Evolutionary conservation across 2,329 filamentous ascomycete genomes (phyloP).

Genomic region (Ustulina deusta): DNA sequence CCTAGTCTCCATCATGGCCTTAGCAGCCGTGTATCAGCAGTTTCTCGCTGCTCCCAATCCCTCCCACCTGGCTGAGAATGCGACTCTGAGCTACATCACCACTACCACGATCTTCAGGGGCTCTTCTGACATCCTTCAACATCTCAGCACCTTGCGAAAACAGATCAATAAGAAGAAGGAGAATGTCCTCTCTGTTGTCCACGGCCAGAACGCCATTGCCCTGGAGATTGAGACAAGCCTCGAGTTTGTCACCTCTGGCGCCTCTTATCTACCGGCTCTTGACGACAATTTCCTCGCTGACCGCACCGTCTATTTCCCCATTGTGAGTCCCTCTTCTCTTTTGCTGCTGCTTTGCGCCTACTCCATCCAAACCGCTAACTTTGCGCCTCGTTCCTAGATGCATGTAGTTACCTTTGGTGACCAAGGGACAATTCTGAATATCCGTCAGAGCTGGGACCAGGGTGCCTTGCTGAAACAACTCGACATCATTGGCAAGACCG

Average conservation of each 20-base stretch:
- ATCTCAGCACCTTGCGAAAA: slow-evolving; percentile 77
- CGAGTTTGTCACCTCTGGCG: slow-evolving; percentile 84
- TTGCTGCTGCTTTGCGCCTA: not conserved
- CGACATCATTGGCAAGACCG: slow-evolving; percentile 90
- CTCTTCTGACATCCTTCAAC: slow-evolving; percentile 82
- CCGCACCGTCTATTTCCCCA: slow-evolving; percentile 79
- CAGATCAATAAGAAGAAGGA: slow-evolving; percentile 87
- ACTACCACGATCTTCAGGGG: slow-evolving; percentile 82
- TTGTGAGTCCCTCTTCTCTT: slow-evolving; percentile 69
- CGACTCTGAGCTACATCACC: slow-evolving; percentile 87
- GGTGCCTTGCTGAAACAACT: slow-evolving; percentile 91
- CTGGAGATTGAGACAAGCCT: slow-evolving; percentile 85
- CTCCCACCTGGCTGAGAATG: slow-evolving; percentile 72
- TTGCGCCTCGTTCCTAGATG: slow-evolving; percentile 64
- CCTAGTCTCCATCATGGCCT: slow-evolving; percentile 56
- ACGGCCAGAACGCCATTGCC: slow-evolving; percentile 76
- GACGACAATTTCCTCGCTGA: slow-evolving; percentile 96
- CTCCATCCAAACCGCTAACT: slow-evolving; percentile 23
- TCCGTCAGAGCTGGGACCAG: slow-evolving; percentile 96
- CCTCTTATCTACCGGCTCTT: slow-evolving; percentile 85
- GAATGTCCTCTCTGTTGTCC: slow-evolving; percentile 78
- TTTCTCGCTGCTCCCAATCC: slow-evolving; percentile 77
- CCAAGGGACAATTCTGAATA: slow-evolving; percentile 82
- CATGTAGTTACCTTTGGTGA: slow-evolving; percentile 89
- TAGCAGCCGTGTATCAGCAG: slow-evolving; percentile 73